These are phyloP conservation scores for Eleusine indica DNA, from an alignment of 176 grass and related monocot species.

Conservation along the genomic window DNA sequence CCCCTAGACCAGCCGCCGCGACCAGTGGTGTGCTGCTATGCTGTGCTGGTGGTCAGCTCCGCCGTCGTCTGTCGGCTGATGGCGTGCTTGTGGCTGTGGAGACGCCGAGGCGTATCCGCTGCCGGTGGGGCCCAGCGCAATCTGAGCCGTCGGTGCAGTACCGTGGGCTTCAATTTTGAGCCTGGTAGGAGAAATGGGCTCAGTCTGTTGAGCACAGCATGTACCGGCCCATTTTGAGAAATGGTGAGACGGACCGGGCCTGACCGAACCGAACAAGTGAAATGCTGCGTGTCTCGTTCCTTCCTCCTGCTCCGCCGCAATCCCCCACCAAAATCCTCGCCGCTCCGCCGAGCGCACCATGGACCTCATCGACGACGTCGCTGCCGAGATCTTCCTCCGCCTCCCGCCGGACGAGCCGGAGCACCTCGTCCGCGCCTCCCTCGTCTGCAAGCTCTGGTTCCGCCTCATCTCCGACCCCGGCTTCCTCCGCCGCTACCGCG, in stretches of 20 bases:
- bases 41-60: neutral
- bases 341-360: neutral
- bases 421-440: neutral
- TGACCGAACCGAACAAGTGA: no score
- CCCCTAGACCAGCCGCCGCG: neutral
- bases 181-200: neutral
- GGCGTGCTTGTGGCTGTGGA: slow-evolving; percentile 30
- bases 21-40: neutral
- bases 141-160: neutral
- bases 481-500: no score
- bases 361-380: neutral
- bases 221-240: neutral
- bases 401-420: neutral
- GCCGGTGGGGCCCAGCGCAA: slow-evolving; percentile 10
- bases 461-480: neutral
- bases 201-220: neutral
- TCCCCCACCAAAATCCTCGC: neutral
- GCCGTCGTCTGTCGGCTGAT: neutral
- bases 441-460: neutral
- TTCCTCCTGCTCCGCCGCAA: neutral
- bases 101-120: slow-evolving; percentile 43
- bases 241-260: neutral
- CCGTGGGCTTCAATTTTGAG: neutral
- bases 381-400: neutral
- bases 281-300: no score